Conservation (phyloP, 2,329 filamentous ascomycete genomes). For the Massarina eburnea region DNA sequence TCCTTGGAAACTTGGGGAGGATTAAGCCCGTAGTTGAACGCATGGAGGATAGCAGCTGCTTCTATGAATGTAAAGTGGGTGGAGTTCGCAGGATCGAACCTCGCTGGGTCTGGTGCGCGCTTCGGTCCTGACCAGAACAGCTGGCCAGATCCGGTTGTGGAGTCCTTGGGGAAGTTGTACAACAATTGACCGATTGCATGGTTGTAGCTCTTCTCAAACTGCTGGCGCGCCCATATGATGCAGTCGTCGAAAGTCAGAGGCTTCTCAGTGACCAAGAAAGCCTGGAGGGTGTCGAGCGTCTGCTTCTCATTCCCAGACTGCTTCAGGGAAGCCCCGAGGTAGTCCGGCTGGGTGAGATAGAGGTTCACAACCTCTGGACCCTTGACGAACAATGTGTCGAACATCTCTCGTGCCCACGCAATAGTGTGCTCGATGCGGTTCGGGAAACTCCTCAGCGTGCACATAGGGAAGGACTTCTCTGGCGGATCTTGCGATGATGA, state of each 20-base stretch:
- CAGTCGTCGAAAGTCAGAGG: slow-evolving; percentile 94
- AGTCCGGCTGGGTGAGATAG: slow-evolving; percentile 89
- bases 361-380: slow-evolving; percentile 92
- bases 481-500: slow-evolving; percentile 96
- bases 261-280: slow-evolving; percentile 89
- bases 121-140: slow-evolving; percentile 99
- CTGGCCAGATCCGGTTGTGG: slow-evolving; percentile 81
- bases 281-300: slow-evolving; percentile 84
- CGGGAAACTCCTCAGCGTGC: slow-evolving; percentile 93
- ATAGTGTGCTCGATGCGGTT: slow-evolving; percentile 99
- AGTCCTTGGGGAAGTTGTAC: slow-evolving; percentile 96
- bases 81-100: slow-evolving; percentile 80
- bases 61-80: slow-evolving; percentile 89
- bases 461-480: slow-evolving; percentile 99
- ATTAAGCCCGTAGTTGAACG: slow-evolving; percentile 97
- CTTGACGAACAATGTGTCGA: slow-evolving; percentile 91
- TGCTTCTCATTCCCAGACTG: slow-evolving; percentile 94
- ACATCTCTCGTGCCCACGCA: slow-evolving; percentile 94
- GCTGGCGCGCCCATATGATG: slow-evolving; percentile 87
- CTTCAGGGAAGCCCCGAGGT: slow-evolving; percentile 82
- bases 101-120: slow-evolving; percentile 87
- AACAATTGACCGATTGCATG: slow-evolving; percentile 94
- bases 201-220: slow-evolving; percentile 96
- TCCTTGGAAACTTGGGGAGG: slow-evolving; percentile 70
- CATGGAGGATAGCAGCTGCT: slow-evolving; percentile 86